Evolutionary conservation across 495 filamentous ascomycete species (phyloP).

Genomic region (Xylaria telfairii): DNA sequence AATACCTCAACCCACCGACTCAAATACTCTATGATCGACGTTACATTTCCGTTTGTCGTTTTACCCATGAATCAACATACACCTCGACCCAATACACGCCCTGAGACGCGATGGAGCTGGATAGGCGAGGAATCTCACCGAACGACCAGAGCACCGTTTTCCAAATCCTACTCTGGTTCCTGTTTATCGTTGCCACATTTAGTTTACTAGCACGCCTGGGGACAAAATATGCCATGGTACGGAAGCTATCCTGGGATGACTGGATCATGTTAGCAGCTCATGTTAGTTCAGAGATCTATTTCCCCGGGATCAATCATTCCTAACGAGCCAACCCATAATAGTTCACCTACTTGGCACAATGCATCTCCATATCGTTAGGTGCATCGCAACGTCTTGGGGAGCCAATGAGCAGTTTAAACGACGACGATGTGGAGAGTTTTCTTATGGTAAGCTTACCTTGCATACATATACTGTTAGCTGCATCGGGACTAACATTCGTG

Average conservation of each 20-base stretch:
- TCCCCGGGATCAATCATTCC: background rate
- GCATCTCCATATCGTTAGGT: slow-evolving; percentile 35
- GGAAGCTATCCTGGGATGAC: slow-evolving; percentile 32
- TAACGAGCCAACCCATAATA: background rate
- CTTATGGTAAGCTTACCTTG: slow-evolving; percentile 18
- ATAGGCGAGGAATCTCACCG: background rate
- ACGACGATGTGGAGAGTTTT: slow-evolving; percentile 21
- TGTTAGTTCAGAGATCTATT: slow-evolving; percentile 22
- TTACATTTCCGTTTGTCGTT: background rate
- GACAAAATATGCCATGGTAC: slow-evolving; percentile 32
- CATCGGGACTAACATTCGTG: background rate
- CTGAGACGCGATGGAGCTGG: slow-evolving; percentile 3
- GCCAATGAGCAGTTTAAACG: slow-evolving; percentile 26
- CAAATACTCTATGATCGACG: slow-evolving; percentile 11
- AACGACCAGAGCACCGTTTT: slow-evolving; percentile 23
- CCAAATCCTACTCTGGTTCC: slow-evolving; percentile 32
- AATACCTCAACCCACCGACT: background rate
- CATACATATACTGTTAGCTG: background rate
- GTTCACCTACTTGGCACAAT: slow-evolving; percentile 26
- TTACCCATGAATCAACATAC: background rate
- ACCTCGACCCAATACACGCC: background rate
- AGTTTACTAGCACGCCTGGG: slow-evolving; percentile 30
- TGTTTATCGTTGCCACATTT: slow-evolving; percentile 31
- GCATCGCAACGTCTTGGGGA: slow-evolving; percentile 35
- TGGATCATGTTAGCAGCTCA: slow-evolving; percentile 32